These are phyloP conservation scores for Planoprotostelium fungivorum DNA, from an alignment of 78 protist species.

Conservation along the genomic window DNA sequence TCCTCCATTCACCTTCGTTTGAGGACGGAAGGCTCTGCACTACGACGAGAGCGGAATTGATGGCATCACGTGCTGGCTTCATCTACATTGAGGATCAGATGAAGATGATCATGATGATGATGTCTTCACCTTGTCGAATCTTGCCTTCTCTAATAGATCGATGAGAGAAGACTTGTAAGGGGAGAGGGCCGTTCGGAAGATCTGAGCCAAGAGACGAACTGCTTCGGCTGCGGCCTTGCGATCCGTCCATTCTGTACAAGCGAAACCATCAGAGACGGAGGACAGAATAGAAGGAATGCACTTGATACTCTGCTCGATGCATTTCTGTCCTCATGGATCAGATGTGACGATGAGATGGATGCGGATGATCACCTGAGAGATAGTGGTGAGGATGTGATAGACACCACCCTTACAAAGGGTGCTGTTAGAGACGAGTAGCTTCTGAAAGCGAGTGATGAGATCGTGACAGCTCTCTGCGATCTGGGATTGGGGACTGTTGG, in stretches of 20 bases:
- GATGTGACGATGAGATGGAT: not conserved
- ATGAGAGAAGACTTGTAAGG: not conserved
- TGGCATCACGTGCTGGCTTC: not conserved
- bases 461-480: not conserved
- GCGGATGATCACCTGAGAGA: not conserved
- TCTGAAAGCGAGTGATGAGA: not conserved
- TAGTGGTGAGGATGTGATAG: not conserved
- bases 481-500: not conserved
- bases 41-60: not conserved
- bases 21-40: not conserved
- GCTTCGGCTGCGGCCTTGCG: not conserved
- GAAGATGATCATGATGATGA: no score
- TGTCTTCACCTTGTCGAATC: not conserved
- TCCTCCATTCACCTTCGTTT: not conserved
- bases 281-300: not conserved
- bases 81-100: not conserved
- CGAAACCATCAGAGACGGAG: not conserved
- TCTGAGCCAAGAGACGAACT: not conserved
- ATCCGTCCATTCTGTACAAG: not conserved
- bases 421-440: not conserved
- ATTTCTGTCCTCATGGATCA: not conserved
- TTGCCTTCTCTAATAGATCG: not conserved
- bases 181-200: not conserved
- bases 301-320: not conserved
- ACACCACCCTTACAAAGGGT: not conserved